phyloP scores from a whole-genome alignment of 768 basidiomycete species.

The Kwoniella botswanensis region DNA sequence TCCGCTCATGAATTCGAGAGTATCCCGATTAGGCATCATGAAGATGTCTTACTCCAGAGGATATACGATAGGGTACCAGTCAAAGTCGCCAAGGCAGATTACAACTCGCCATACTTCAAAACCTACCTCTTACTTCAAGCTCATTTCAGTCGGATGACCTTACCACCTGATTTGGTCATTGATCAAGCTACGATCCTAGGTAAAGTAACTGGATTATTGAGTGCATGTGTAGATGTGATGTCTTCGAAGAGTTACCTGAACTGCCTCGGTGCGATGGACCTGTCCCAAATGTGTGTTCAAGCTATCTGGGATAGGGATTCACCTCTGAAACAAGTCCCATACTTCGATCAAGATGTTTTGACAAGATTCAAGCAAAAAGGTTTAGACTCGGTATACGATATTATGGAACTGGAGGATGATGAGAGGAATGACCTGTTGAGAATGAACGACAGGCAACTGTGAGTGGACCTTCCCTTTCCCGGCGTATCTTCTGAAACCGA shows the following conservation, averaged over 20 bases:
- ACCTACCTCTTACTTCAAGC: constrained; percentile 95
- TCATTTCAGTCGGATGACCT: constrained; percentile 89
- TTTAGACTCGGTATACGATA: constrained; percentile 90
- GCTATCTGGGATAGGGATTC: constrained; percentile 98
- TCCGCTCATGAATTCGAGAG: constrained; percentile 95
- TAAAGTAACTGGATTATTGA: constrained; percentile 87
- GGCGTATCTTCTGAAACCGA: no score
- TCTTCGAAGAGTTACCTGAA: constrained; percentile 94
- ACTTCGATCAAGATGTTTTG: constrained; percentile 89
- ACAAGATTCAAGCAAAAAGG: constrained; percentile 80
- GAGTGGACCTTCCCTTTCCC: constrained; percentile 54
- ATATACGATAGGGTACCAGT: constrained; percentile 97
- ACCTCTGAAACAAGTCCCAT: constrained; percentile 92
- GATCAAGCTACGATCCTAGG: constrained; percentile 86
- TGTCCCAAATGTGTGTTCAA: constrained; percentile 98
- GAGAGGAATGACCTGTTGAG: constrained; percentile 77
- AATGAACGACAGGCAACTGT: constrained; percentile 88
- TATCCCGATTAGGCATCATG: constrained; percentile 93
- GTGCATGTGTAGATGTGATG: constrained; percentile 97
- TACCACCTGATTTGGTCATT: constrained; percentile 90
- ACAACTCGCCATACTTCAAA: constrained; percentile 96
- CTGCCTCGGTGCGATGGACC: constrained; percentile 94
- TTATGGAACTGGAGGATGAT: constrained; percentile 98
- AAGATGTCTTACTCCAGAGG: constrained; percentile 73
- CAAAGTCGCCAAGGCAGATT: constrained; percentile 78